Conservation (phyloP, 768 basidiomycete genomes). For the Agaricus blazei region DNA sequence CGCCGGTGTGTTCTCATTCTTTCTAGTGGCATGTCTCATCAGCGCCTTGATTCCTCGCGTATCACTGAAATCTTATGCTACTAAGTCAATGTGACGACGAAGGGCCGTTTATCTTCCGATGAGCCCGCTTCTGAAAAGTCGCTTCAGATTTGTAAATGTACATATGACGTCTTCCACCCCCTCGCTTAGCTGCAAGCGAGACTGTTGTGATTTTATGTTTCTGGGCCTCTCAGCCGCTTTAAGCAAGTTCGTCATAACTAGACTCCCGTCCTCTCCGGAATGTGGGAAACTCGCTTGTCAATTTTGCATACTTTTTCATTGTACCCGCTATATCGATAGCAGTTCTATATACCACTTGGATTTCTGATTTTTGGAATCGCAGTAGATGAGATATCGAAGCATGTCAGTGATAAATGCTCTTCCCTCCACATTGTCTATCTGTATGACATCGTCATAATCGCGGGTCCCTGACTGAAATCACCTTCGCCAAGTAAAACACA, state of each 20-base stretch:
- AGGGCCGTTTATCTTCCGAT: constrained; percentile 4
- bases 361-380: background rate
- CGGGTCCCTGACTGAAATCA: background rate
- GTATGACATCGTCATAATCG: background rate
- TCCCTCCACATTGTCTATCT: background rate
- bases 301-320: background rate
- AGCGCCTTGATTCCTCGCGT: constrained; percentile 2
- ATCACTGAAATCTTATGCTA: background rate
- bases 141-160: background rate
- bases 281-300: background rate
- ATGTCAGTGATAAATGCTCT: background rate
- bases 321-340: background rate
- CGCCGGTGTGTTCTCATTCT: background rate
- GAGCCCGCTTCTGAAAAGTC: constrained; percentile 3
- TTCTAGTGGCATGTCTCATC: background rate
- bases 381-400: too few relatives aligned
- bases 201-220: background rate
- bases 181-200: constrained; percentile 10
- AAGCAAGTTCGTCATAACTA: too few relatives aligned
- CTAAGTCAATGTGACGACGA: constrained; percentile 2
- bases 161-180: constrained; percentile 1
- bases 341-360: background rate
- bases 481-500: background rate
- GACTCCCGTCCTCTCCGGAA: constrained; percentile 6
- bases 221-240: background rate